Conservation (phyloP, 805 yeast genomes). For the Ogataea nitratoaversa region DNA sequence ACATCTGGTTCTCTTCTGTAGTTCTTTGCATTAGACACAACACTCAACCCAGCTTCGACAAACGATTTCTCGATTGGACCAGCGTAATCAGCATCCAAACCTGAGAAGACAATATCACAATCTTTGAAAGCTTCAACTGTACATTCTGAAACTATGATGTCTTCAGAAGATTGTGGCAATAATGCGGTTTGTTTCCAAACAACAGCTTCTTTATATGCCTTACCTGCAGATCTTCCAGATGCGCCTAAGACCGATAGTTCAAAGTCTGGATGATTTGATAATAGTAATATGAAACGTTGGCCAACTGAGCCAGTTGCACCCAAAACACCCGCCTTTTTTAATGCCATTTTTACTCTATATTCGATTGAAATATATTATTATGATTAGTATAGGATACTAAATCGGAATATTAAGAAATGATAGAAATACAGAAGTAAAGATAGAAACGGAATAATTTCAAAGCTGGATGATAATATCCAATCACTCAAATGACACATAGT, state of each 20-base stretch:
- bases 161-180: conserved; percentile 64
- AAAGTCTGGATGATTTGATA: conserved; percentile 86
- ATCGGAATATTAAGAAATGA: neutral
- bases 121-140: conserved; percentile 69
- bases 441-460: neutral
- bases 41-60: conserved; percentile 73
- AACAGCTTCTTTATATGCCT: conserved; percentile 76
- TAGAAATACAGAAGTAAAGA: neutral
- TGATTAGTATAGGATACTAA: neutral
- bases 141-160: conserved; percentile 73
- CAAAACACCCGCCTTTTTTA: conserved; percentile 74
- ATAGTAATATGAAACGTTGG: conserved; percentile 83
- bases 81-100: conserved; percentile 88
- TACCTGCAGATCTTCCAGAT: conserved; percentile 90
- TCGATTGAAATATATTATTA: too few species aligned
- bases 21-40: conserved; percentile 94
- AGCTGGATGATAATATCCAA: too few species aligned
- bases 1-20: conserved; percentile 84
- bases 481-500: too few species aligned
- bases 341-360: conserved; percentile 17
- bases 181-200: conserved; percentile 91
- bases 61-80: conserved; percentile 89
- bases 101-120: conserved; percentile 93
- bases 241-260: conserved; percentile 87
- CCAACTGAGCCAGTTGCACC: conserved; percentile 99